Evolutionary conservation across 805 yeast species (phyloP), one percentile per base, ranked within the genome.

Genomic region (Suhomyces kilbournensis): DNA sequence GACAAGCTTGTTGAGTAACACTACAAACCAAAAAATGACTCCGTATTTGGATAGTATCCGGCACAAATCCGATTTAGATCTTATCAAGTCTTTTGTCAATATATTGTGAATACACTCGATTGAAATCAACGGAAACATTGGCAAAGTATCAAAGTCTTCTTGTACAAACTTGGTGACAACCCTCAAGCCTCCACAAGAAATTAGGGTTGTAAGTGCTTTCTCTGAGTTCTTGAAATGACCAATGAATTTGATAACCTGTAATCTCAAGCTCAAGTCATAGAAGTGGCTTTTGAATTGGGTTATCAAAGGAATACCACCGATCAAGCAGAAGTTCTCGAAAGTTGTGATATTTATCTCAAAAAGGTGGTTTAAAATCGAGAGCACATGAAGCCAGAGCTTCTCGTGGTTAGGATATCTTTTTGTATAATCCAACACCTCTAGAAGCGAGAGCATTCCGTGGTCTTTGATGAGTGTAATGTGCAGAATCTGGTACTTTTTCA

Each of bases 101-200:
- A 75, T 63, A 25, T 59, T 66, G 51, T 68, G 66, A 15, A 76
- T 65, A 35, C 71, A 63, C 19, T 74, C 71, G 20, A 76, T 67
- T 3, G 77, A 61, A 15, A 69, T 71, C 8, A 69, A 49, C 1
- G 79, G 71, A 51, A 76, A 68, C 15, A 64, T 68, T 0, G 77
- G 79, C 3, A 68, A 60, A 1, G 64, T 42, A 42, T 71, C 76
- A 49, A 71, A 70, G 53, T 78, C 81, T 50, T 75, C 81, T 51
- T 77, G 81, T 3, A 78, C 68, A 54, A 79, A 75, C 38, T 75
- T 73, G 0, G 77, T 60, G 28, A 79, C 62, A 3, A 78, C 71
- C 28, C 72, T 63, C 19, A 80, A 62, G 0, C 81, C 80, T 3
- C 83, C 83, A 48, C 75, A 66, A 3, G 79, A 72, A 4, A 78